Conservation (phyloP, 129 eudicot genomes). For the Rutidosis leptorrhynchoides region DNA sequence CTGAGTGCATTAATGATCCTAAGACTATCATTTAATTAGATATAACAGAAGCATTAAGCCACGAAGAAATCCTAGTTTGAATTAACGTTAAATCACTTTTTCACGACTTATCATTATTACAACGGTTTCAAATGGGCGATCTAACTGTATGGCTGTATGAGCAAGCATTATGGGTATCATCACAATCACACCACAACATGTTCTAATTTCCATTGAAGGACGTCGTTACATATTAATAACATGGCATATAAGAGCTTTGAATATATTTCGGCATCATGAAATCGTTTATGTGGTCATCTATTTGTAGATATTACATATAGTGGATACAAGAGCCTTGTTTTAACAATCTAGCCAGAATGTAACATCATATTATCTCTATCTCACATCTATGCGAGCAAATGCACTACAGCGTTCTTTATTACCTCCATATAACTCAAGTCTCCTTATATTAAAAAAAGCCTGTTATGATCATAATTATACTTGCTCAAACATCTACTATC, state of each 20-base stretch:
- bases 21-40: not conserved
- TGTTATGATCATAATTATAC: conserved; percentile 1
- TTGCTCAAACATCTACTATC: not conserved
- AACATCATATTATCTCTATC: not conserved
- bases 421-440: conserved; percentile 10
- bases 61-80: not conserved
- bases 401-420: not conserved
- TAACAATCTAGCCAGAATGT: conserved; percentile 1
- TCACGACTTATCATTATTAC: not conserved
- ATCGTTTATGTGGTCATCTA: not conserved
- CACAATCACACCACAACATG: conserved; percentile 1
- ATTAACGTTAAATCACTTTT: not conserved
- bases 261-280: not conserved
- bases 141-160: not conserved
- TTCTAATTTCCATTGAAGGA: not conserved
- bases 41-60: not conserved
- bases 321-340: conserved; percentile 6
- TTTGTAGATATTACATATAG: not conserved
- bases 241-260: not conserved
- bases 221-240: not conserved
- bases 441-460: not conserved
- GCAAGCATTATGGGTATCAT: not conserved
- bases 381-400: not conserved
- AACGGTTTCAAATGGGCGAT: not conserved
- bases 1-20: not conserved